Evolutionary conservation across 2,329 filamentous ascomycete genomes (phyloP), one percentile per base, ranked within the genome.

Genomic region (Trichoderma lentiforme): DNA sequence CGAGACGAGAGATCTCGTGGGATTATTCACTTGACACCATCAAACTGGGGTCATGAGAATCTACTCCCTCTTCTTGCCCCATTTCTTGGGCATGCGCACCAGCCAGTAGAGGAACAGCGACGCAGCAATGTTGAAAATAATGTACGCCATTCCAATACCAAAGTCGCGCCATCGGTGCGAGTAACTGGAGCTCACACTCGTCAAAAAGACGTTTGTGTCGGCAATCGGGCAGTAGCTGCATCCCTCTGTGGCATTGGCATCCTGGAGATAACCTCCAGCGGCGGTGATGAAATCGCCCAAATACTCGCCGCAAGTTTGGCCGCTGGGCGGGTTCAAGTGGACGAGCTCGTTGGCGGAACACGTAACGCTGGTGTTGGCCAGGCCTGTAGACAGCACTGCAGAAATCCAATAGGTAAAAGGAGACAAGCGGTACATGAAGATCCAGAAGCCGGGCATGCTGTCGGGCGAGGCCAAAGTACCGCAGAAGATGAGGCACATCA

Each of bases 391-490:
- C 21, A 82, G 89, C 89, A 0, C 88, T 87, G 76, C 90, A 86
- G n/a, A 89, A 7, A 70, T 76, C 70, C 83, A 89, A 79, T 90
- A 90, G 7, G 67, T 70, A 18, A 70, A 70, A 0, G 67, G 67
- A 4, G 67, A 70, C 0, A 70, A 2, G n/a, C 67, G 67, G 26
- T 70, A 70, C 67, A 70, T 70, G 18, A 70, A 70, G 14, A 91
- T 86, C 89, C 89, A 92, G 74, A 86, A 86, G 21, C 84, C 82
- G 94, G 94, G 1, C 80, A 75, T 12, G 88, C 87, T 30, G 93
- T 84, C 30, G 85, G 85, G 0, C 0, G 91, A 91, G 0, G 93
- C 92, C 4, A 93, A 83, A 2, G 94, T 91, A 73, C 92, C 92
- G 76, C 91, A 94, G 83, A 95, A 94, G 1, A 87, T 87, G 14